Base-by-base conservation (phyloP, 805 yeast species). In the Myxozyma geophila region DNA sequence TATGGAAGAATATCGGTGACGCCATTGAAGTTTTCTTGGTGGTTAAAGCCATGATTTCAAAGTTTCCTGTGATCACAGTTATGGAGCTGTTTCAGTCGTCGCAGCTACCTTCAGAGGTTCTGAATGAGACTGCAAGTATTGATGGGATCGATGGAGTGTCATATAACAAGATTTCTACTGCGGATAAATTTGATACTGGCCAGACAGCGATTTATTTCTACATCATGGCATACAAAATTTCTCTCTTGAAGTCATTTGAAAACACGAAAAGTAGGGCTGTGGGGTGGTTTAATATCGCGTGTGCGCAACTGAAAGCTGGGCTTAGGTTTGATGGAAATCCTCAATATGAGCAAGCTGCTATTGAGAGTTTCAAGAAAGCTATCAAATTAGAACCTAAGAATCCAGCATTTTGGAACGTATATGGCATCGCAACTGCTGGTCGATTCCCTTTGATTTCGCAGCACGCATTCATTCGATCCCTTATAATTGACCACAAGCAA, bases 381-480 rank as follows among this genome's bases (percentile, higher is more conserved):
- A 85, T 92, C 59, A 85, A 83, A 60, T 76, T 85, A 8, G 97
- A 93, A 74, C 81, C 87, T 5, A 83, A 82, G 62, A 89, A 88
- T 66, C 79, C 88, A 1, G 85, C 83, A 19, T 85, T 85, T 62
- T 95, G 99, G 99, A 80, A 84, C 58, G 87, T 89, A 0, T 79
- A 93, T 36, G 99, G 98, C 13, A 82, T 88, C 61, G 88, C 92
- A 0, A 84, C 90, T 7, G 81, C 87, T 59, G 77, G 84, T 2
- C 75, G 80, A 3, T 88, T 85, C 67, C 87, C 93, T 0, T 82
- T 83, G 54, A 88, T 90, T 7, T 80, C 98, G 0, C 99, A 95
- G 75, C 99, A 95, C 76, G 91, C 97, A 74, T 90, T 89, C 70
- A 89, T 95, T 70, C 88, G 90, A 67, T 92, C 98, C 0, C 77